A percentile compares a stretch with the other conserved stretches of the same genome.
Conservation (phyloP, 169 alveolate genomes). For the Cryptosporidium parvum region DNA sequence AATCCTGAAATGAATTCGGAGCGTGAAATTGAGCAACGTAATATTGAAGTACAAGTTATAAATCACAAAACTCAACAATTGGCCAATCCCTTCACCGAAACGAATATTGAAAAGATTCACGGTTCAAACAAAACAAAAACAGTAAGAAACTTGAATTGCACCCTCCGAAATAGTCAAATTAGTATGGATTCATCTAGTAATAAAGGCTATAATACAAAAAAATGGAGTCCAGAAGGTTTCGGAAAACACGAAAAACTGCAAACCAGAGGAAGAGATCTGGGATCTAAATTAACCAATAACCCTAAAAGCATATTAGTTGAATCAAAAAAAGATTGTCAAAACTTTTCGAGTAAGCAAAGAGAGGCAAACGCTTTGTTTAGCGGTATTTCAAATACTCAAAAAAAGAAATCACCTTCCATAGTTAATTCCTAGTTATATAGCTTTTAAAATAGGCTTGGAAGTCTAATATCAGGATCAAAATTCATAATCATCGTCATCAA, state of each 20-base stretch:
- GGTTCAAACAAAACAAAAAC: neutral
- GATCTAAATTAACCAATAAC: neutral
- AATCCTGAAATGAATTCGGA: neutral
- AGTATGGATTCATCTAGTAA: neutral
- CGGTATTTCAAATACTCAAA: slow-evolving; percentile 43
- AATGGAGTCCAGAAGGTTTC: slow-evolving; percentile 72
- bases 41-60: neutral
- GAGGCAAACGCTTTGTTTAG: slow-evolving; percentile 42
- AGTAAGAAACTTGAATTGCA: neutral
- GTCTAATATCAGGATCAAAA: neutral
- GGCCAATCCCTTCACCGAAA: neutral
- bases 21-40: neutral
- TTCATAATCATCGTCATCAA: slow-evolving; percentile 66
- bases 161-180: neutral
- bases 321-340: neutral
- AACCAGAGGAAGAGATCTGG: neutral
- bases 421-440: neutral
- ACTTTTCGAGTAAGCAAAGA: slow-evolving; percentile 22
- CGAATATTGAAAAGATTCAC: neutral
- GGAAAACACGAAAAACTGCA: neutral
- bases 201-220: neutral
- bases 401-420: neutral
- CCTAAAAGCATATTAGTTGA: neutral
- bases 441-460: neutral
- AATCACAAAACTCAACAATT: neutral